Base-by-base conservation (phyloP, 164 flowering plant genomes). In the Cinnamomum chago region DNA sequence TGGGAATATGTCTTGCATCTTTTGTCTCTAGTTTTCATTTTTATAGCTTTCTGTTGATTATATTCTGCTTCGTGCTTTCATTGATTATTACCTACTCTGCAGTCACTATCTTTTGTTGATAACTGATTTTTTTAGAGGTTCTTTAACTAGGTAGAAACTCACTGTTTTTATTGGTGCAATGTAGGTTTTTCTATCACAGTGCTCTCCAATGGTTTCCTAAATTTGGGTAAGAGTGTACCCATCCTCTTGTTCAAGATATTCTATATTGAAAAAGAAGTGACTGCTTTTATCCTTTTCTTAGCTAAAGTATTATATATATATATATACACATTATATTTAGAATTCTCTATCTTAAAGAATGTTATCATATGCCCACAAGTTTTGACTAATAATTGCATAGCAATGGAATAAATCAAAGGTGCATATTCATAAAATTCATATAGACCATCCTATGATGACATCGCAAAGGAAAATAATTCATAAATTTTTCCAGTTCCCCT, bases 151-250 rank as follows among this genome's bases (percentile, higher is more conserved):
- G n/a, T 70, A 70, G 20, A 20, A 76, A 23, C 24, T 71, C 40
- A 25, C 24, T 64, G 30, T 62, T 66, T 25, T 73, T 22, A 47
- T 72, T 66, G 64, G 28, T 64, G 5, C 76, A 52, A 35, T 88
- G 86, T 89, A 93, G 98, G 87, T 95, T 93, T 81, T 95, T 95
- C 87, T 95, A 95, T 77, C 99, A 95, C 67, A 95, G 97, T 85
- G 99, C 97, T 79, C 94, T 95, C 50, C 82, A 77, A 67, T 95
- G 97, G 97, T 93, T 95, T 81, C 98, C 99, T 60, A 74, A 80
- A 65, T 90, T 77, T 78, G 98, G 97, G 99, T 93, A 82, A 90
- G 89, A 70, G 23, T 72, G 35, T 58, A 68, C 66, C 51, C 51
- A 70, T 82, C 70, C 50, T 27, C 62, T 70, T 72, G 68, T 62